phyloP scores from a whole-genome alignment of 1,284 basidiomycete genomes.

The Cutaneotrichosporon spelunceum region DNA sequence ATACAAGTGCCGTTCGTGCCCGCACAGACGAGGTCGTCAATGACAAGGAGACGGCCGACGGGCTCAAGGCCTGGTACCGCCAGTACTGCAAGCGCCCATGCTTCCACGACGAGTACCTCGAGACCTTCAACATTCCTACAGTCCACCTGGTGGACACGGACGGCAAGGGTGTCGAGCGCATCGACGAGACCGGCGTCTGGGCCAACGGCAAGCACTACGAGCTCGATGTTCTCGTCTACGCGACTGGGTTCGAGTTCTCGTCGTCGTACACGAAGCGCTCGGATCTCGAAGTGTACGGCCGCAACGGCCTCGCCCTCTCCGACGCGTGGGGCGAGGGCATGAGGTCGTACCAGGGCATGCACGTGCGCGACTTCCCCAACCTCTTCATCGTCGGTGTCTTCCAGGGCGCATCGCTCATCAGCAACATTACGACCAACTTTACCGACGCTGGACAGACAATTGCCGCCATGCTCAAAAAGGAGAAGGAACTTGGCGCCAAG shows the following conservation, averaged over 20 bases:
- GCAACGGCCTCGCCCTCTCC: slow-evolving; percentile 11
- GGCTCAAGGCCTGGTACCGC: slow-evolving; percentile 23
- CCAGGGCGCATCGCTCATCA: slow-evolving; percentile 13
- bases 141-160: slow-evolving; percentile 23
- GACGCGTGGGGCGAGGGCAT: slow-evolving; percentile 20
- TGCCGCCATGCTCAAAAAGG: slow-evolving; percentile 14
- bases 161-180: slow-evolving; percentile 14
- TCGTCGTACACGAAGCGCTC: slow-evolving; percentile 11
- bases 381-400: slow-evolving; percentile 15
- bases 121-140: slow-evolving; percentile 18
- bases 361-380: slow-evolving; percentile 22
- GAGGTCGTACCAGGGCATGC: slow-evolving; percentile 17
- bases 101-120: slow-evolving; percentile 22
- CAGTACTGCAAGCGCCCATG: slow-evolving; percentile 20
- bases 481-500: slow-evolving; percentile 10
- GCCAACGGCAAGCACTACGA: slow-evolving; percentile 19
- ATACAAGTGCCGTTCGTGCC: slow-evolving; percentile 8
- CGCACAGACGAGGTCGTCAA: slow-evolving; percentile 17
- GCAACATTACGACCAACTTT: slow-evolving; percentile 21
- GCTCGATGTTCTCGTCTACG: slow-evolving; percentile 20
- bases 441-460: slow-evolving; percentile 11
- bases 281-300: slow-evolving; percentile 18
- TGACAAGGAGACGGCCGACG: slow-evolving; percentile 12
- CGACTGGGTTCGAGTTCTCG: slow-evolving; percentile 22
- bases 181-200: slow-evolving; percentile 19